Conservation (phyloP, 805 yeast species). For the Ascoidea asiatica region DNA sequence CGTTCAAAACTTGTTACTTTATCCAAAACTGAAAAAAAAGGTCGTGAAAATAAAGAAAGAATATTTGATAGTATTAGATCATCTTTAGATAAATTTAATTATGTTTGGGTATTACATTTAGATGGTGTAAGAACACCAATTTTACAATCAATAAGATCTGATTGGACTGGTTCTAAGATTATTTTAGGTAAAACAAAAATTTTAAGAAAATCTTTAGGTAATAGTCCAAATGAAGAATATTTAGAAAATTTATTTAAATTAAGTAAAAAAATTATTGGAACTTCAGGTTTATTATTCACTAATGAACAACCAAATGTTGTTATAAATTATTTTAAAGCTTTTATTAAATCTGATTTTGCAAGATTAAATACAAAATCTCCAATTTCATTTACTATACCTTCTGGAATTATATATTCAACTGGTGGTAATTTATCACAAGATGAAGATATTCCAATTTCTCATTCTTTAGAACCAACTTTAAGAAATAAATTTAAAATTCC, state of each 20-base stretch:
- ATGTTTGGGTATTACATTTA: constrained; percentile 73
- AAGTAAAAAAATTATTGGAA: constrained; percentile 53
- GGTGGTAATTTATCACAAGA: constrained; percentile 86
- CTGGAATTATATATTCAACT: constrained; percentile 83
- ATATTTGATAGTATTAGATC: constrained; percentile 84
- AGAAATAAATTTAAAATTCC: constrained; percentile 87
- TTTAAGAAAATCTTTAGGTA: constrained; percentile 85
- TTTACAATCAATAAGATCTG: constrained; percentile 80
- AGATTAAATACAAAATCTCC: constrained; percentile 84
- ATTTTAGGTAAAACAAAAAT: constrained; percentile 89
- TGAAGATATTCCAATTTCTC: constrained; percentile 95
- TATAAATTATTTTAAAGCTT: constrained; percentile 71
- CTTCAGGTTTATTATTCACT: constrained; percentile 80
- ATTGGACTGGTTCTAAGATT: constrained; percentile 85
- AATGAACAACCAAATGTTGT: constrained; percentile 84
- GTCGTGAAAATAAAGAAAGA: constrained; percentile 81
- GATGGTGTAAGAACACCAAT: constrained; percentile 95
- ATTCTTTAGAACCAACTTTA: constrained; percentile 85
- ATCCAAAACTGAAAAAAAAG: constrained; percentile 94
- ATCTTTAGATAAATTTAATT: constrained; percentile 63
- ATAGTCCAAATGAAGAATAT: constrained; percentile 78
- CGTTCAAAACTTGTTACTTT: constrained; percentile 93
- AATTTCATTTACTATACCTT: constrained; percentile 73
- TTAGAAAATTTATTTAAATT: constrained; percentile 69
- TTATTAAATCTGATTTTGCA: constrained; percentile 69